Conservation (phyloP, 2,329 filamentous ascomycete species). For the Scleromitrula shiraiana region DNA sequence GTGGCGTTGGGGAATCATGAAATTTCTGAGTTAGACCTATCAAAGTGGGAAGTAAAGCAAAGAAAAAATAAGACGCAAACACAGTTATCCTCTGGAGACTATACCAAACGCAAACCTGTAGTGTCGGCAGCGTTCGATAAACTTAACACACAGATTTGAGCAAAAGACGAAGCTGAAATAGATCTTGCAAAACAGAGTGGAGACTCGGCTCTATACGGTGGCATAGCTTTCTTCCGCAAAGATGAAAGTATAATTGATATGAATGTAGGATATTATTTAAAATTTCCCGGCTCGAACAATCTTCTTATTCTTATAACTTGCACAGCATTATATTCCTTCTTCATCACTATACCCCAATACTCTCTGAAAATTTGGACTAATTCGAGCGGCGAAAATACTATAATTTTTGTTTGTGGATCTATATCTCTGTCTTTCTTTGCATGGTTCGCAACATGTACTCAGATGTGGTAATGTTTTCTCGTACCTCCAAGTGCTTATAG, state of each 20-base stretch:
- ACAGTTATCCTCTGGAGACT: background rate
- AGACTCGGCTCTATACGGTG: slow-evolving; percentile 20
- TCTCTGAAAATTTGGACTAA: background rate
- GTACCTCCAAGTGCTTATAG: background rate
- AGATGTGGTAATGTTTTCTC: slow-evolving; percentile 2
- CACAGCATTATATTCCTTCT: background rate
- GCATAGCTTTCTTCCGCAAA: background rate
- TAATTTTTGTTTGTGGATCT: background rate
- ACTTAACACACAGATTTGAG: slow-evolving; percentile 12
- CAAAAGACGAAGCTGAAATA: slow-evolving; percentile 16
- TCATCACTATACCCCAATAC: slow-evolving; percentile 3
- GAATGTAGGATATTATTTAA: slow-evolving; percentile 1
- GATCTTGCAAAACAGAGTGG: slow-evolving; percentile 21
- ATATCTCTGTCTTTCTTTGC: background rate
- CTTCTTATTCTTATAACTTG: background rate
- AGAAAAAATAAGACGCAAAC: background rate
- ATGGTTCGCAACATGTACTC: background rate
- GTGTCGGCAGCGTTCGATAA: slow-evolving; percentile 14
- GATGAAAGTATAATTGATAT: background rate
- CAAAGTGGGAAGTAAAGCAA: background rate
- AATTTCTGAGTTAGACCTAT: background rate
- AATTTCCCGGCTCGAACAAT: background rate
- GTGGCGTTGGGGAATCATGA: slow-evolving; percentile 25
- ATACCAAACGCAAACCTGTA: background rate
- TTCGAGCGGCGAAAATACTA: background rate